These are phyloP conservation scores for Aspergillus unguis DNA, from an alignment of 2,329 filamentous ascomycete species.

Conservation along the genomic window DNA sequence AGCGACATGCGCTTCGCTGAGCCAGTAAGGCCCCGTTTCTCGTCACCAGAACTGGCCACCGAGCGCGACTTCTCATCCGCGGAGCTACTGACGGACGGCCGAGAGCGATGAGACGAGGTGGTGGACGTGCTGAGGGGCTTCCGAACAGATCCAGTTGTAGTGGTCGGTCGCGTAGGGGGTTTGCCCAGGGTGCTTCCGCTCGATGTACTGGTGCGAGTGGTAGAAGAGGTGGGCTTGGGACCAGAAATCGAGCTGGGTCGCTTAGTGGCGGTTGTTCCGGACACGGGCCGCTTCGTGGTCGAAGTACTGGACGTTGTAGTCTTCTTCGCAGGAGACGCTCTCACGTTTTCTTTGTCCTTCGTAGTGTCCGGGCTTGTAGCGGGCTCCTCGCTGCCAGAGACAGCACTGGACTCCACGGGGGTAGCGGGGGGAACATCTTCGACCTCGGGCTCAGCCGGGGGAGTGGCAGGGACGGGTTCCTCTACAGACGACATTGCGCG, in stretches of 20 bases:
- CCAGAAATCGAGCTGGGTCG: constrained; percentile 36
- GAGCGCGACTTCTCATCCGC: constrained; percentile 43
- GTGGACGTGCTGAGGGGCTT: constrained; percentile 38
- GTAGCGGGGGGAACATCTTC: constrained; percentile 34
- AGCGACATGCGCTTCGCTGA: constrained; percentile 47
- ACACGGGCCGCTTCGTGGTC: constrained; percentile 33
- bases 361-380: constrained; percentile 34
- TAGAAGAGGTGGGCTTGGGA: constrained; percentile 26
- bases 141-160: constrained; percentile 28
- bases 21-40: constrained; percentile 42
- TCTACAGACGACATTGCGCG: constrained; percentile 34
- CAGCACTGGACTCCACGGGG: constrained; percentile 31
- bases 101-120: constrained; percentile 39
- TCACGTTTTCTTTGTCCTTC: constrained; percentile 33
- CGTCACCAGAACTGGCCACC: constrained; percentile 45
- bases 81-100: constrained; percentile 40
- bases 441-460: constrained; percentile 26
- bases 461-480: constrained; percentile 26
- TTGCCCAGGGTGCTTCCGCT: constrained; percentile 42
- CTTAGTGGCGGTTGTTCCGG: constrained; percentile 35
- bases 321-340: constrained; percentile 34
- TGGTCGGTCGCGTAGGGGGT: constrained; percentile 43
- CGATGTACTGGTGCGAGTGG: constrained; percentile 29
- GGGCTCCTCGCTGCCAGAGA: constrained; percentile 34
- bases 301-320: constrained; percentile 21